Evolutionary conservation across 225 moss, liverwort and hornwort genomes (phyloP), one percentile per base, ranked within the genome.

Genomic region (Sphagnum tenellum): DNA sequence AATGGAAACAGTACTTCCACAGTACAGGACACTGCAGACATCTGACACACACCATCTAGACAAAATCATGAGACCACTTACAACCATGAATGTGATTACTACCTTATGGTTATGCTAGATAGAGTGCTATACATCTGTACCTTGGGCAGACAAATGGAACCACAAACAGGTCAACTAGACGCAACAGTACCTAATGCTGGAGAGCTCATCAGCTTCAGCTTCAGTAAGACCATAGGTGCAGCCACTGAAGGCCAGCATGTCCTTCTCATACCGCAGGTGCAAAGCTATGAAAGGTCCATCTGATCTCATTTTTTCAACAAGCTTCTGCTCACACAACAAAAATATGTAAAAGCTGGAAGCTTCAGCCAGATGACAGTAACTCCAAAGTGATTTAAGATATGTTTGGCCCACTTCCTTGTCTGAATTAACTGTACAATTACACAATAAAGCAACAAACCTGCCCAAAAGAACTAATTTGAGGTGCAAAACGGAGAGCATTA

Each of bases 221-320:
- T 62, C 61, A 59, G 87, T 83, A 53, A 92, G 77, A 68, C 92
- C 96, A 64, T 98, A 87, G 57, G 87, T 98, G 73, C 96, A 98
- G 71, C 96, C 96, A 70, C 83, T 98, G 50, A 98, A 98, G 64
- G 96, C 88, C 75, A 98, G 76, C 96, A 98, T 92, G 72, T 98
- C 96, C 73, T 98, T 90, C 72, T 98, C 96, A 71, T 98, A 98
- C 46, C 96, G 96, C 51, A 98, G 83, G 71, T 98, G 96, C 67
- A 98, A 69, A 13, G 96, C 92, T 80, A 98, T 93, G 70, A 81
- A 98, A 50, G 90, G 92, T 73, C 96, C 96, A 55, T 76, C 88
- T 56, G 76, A 72, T 77, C 75, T 90, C 74, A 98, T 69, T 74
- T 76, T 90, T 69, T 89, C 85, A 61, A 90, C 92, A 67, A 98